Conservation (phyloP, 208 protist species). For the Trypanosoma theileri region DNA sequence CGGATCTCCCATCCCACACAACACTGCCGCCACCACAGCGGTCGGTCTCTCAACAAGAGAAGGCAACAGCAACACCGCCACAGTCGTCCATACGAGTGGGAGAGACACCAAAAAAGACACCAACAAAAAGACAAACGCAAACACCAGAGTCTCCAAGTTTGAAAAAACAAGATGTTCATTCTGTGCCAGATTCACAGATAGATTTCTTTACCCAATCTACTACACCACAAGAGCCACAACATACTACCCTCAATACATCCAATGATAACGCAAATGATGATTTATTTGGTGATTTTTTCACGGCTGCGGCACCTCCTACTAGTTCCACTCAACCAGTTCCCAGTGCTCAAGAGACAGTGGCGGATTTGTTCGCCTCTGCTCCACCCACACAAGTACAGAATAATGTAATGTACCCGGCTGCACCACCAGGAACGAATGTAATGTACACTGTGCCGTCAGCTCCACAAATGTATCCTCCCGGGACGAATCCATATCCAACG, state of each 20-base stretch:
- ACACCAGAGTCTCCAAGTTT: neutral
- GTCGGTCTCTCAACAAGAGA: neutral
- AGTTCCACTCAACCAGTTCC: neutral
- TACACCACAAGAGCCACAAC: neutral
- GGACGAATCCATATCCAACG: neutral
- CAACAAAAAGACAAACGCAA: neutral
- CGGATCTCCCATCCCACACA: neutral
- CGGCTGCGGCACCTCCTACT: constrained; percentile 29
- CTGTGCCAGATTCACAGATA: neutral
- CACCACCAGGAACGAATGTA: neutral
- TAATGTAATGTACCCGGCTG: neutral
- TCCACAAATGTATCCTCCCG: constrained; percentile 6
- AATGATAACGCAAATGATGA: constrained; percentile 24
- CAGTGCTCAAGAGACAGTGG: constrained; percentile 3
- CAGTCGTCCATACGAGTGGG: neutral
- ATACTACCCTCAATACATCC: neutral
- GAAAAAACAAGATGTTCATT: neutral
- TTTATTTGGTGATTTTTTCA: constrained; percentile 55
- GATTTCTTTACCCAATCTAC: constrained; percentile 11
- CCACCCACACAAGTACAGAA: neutral
- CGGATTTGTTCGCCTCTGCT: constrained; percentile 9
- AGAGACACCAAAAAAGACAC: neutral
- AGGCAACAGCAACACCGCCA: neutral
- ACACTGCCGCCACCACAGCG: neutral
- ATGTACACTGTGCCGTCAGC: constrained; percentile 3